Evolutionary conservation across 306 rosid species (phyloP), one percentile per base, ranked within the genome.

Genomic region (Argentina anserina): DNA sequence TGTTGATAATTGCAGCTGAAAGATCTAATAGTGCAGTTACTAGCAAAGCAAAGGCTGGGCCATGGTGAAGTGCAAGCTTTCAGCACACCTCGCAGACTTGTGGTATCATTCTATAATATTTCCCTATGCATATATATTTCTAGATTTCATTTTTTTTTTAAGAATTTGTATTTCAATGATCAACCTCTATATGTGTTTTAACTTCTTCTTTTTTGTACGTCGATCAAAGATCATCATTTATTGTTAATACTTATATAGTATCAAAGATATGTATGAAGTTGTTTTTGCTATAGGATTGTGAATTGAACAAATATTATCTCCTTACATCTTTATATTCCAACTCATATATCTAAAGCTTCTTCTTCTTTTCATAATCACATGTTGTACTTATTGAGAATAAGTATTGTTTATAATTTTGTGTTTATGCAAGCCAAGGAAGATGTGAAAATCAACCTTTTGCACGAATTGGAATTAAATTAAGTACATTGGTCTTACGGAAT

Each of bases 31-130:
- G 46, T 80, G 80, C 87, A 85, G 81, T 78, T 93, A 72, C 84
- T 93, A 43, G 94, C 84, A 75, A 90, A 86, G 69, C 92, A 89
- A 83, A 87, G 94, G 81, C 65, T 93, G 75, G 78, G 85, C 79
- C 92, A 91, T 82, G 91, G 94, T 50, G 81, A 89, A 49, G 82
- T 89, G 76, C 86, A 86, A 75, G 90, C 86, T 69, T 89, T 85
- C 61, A 86, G 90, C 61, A 93, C 96, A 40, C 94, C 98, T 64
- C 91, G 94, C 64, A 85, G 98, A 83, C 76, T 93, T 75, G 90
- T 93, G 97, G 98, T 93, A 86, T 17, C 74, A 20, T 78, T 66
- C 63, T 64, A 71, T 58, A 69, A 76, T 67, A 36, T 55, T 28
- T 15, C 65, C 40, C 66, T 28, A 25, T 71, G 59, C 62, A 56